Evolutionary conservation across 2,329 filamentous ascomycete species (phyloP).

Genomic region (Stagonosporopsis tanaceti): DNA sequence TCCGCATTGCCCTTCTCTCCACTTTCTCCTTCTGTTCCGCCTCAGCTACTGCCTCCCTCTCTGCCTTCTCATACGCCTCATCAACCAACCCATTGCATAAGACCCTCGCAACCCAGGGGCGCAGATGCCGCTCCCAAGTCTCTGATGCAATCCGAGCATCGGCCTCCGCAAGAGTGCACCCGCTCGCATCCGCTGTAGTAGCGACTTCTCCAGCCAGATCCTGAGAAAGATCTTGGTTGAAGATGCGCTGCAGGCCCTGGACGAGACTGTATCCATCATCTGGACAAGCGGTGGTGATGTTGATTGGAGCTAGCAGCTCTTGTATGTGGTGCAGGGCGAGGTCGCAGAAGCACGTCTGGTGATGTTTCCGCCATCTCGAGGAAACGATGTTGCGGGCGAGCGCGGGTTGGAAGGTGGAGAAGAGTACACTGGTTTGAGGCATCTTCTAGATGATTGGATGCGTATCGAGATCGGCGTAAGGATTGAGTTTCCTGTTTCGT

Average conservation of each 20-base stretch:
- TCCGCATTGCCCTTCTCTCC: background rate
- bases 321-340: slow-evolving; percentile 1
- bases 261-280: background rate
- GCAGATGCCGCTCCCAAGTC: slow-evolving; percentile 1
- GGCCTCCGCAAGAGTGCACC: background rate
- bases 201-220: background rate
- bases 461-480: background rate
- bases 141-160: background rate
- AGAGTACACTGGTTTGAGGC: background rate
- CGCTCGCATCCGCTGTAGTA: background rate
- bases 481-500: background rate
- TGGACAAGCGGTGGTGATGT: background rate
- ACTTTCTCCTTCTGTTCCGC: background rate
- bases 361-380: background rate
- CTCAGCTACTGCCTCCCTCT: background rate
- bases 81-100: background rate
- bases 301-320: background rate
- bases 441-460: background rate
- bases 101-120: background rate
- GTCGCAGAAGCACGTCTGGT: slow-evolving; percentile 3
- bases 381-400: background rate
- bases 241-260: background rate
- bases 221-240: background rate
- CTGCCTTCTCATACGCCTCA: background rate
- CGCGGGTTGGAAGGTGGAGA: background rate